Percentiles rank a stretch among this genome's conserved stretches.
These are phyloP conservation scores for Nakaseomyces bracarensis DNA, from an alignment of 1,139 yeast genomes.

Conservation along the genomic window DNA sequence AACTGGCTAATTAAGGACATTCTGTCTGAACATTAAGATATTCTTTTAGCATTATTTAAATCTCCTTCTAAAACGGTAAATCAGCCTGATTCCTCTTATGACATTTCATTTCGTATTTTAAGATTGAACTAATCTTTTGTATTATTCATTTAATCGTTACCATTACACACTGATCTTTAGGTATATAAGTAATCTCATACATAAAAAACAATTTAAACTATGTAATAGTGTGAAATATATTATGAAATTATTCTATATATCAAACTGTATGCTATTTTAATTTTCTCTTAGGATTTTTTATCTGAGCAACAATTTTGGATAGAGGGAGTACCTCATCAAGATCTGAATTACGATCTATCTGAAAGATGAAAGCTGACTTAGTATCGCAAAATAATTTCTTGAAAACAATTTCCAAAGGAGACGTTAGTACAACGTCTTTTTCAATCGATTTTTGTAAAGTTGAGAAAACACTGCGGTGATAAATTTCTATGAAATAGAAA, in stretches of 20 bases:
- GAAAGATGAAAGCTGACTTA: constrained; percentile 22
- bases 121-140: constrained; percentile 2
- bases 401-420: constrained; percentile 24
- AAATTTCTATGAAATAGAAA: constrained; percentile 25
- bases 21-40: constrained; percentile 24
- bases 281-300: constrained; percentile 10
- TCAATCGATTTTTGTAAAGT: constrained; percentile 12
- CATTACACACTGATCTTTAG: background rate
- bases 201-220: background rate
- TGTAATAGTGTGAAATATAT: background rate
- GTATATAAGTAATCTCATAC: background rate
- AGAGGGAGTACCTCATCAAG: constrained; percentile 12
- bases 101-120: constrained; percentile 1
- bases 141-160: background rate
- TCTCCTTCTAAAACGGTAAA: background rate
- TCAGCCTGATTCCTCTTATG: background rate
- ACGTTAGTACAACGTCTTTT: constrained; percentile 11
- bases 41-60: background rate
- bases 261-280: background rate
- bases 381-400: constrained; percentile 23
- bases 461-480: constrained; percentile 16
- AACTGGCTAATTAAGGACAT: constrained; percentile 64
- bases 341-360: constrained; percentile 11
- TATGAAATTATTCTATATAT: background rate
- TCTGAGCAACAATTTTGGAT: constrained; percentile 12